A percentile compares a stretch with the other conserved stretches of the same genome.
These are phyloP conservation scores for Pseudoneurospora amorphoporcata DNA, from an alignment of 495 filamentous ascomycete genomes.

Conservation along the genomic window DNA sequence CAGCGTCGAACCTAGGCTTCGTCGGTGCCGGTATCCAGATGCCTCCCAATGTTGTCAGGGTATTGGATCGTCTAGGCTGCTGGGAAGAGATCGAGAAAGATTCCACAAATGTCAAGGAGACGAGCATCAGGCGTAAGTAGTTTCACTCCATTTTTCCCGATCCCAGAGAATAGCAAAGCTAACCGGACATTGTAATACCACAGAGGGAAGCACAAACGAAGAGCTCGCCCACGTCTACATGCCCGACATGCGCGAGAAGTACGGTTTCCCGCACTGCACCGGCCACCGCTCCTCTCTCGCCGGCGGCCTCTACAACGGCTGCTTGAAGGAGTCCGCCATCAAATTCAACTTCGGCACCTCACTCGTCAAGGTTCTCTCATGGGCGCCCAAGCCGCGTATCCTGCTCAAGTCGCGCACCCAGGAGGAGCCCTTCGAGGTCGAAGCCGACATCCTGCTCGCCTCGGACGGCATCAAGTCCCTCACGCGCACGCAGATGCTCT, in stretches of 20 bases:
- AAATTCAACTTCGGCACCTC: conserved; percentile 58
- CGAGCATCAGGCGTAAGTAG: conserved; percentile 30
- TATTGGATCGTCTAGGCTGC: conserved; percentile 58
- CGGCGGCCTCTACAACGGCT: conserved; percentile 55
- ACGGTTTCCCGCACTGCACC: conserved; percentile 67
- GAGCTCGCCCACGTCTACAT: conserved; percentile 64
- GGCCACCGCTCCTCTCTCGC: conserved; percentile 70
- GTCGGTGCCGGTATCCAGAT: conserved; percentile 78
- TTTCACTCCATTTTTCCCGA: background rate
- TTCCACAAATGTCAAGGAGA: conserved; percentile 38
- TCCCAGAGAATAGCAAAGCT: conserved; percentile 1
- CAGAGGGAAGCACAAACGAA: conserved; percentile 55
- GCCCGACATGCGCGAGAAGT: conserved; percentile 53
- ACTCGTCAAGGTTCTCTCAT: conserved; percentile 44
- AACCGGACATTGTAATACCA: background rate
- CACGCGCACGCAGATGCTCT: conserved; percentile 53
- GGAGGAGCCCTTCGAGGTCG: conserved; percentile 39
- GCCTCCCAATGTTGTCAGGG: conserved; percentile 68
- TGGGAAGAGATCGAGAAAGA: conserved; percentile 59
- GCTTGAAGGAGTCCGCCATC: conserved; percentile 51
- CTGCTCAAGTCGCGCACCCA: conserved; percentile 46
- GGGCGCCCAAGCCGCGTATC: conserved; percentile 44
- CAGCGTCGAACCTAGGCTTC: conserved; percentile 63
- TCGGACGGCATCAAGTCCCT: conserved; percentile 65
- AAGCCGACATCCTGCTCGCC: conserved; percentile 60